Evolutionary conservation across 805 yeast genomes (phyloP).

Genomic region (Lipomyces kockii): DNA sequence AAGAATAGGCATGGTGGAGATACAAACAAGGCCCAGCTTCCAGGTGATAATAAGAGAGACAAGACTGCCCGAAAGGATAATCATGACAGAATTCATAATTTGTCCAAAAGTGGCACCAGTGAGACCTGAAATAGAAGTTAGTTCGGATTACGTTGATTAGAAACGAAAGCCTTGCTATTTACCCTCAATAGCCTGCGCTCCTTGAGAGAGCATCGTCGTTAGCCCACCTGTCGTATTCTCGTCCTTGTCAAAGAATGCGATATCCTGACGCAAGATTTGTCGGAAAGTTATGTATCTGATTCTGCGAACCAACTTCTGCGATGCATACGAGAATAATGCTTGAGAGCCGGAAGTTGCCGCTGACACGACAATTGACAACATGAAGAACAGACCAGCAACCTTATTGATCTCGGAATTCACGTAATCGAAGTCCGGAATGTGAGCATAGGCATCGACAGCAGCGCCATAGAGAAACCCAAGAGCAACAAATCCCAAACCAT

Average conservation of each 20-base stretch:
- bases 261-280: slow-evolving; percentile 41
- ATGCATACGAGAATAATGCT: slow-evolving; percentile 26
- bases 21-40: slow-evolving; percentile 51
- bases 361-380: slow-evolving; percentile 41
- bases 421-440: slow-evolving; percentile 41
- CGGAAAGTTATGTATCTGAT: slow-evolving; percentile 38
- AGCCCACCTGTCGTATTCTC: slow-evolving; percentile 41
- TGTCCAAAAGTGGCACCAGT: slow-evolving; percentile 43
- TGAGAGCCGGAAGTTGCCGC: slow-evolving; percentile 9
- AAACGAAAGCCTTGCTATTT: slow-evolving; percentile 13
- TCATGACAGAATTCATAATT: slow-evolving; percentile 46
- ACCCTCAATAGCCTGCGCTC: slow-evolving; percentile 42
- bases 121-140: background rate
- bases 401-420: slow-evolving; percentile 40
- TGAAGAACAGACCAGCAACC: slow-evolving; percentile 37
- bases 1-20: slow-evolving; percentile 45
- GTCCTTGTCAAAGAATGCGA: slow-evolving; percentile 40
- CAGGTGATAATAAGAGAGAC: slow-evolving; percentile 49
- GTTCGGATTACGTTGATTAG: background rate
- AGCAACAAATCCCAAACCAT: slow-evolving; percentile 49
- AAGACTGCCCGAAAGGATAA: slow-evolving; percentile 40
- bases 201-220: slow-evolving; percentile 40
- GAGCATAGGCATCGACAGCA: slow-evolving; percentile 42
- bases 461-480: slow-evolving; percentile 47
- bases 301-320: slow-evolving; percentile 37